Conservation (phyloP, 202 grass and related monocot genomes). For the Zizania palustris region DNA sequence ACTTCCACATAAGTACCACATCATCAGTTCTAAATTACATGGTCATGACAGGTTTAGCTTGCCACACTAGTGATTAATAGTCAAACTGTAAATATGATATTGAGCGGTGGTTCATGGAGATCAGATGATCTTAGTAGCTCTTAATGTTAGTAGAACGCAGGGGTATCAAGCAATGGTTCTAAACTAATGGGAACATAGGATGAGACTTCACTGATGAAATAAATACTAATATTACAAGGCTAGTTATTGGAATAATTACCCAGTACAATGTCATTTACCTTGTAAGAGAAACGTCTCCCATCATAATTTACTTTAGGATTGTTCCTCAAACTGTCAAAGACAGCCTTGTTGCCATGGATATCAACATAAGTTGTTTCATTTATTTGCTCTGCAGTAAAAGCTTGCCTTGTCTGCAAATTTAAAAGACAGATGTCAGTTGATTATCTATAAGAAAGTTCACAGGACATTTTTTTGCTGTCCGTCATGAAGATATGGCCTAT, state of each 20-base stretch:
- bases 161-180: not conserved
- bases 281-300: conserved; percentile 83
- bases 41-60: not conserved
- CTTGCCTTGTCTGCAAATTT: conserved; percentile 71
- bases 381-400: conserved; percentile 85
- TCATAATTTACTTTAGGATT: conserved; percentile 84
- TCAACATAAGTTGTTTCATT: conserved; percentile 89
- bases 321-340: conserved; percentile 80
- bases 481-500: not conserved
- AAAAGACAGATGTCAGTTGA: conserved; percentile 24
- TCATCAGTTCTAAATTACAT: not conserved
- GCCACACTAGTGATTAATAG: not conserved
- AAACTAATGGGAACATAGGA: conserved; percentile 4
- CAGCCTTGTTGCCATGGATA: conserved; percentile 71
- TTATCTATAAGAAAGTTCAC: conserved; percentile 10
- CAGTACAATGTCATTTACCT: conserved; percentile 55
- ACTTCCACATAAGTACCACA: conserved; percentile 17
- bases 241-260: not conserved
- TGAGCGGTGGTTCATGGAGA: not conserved
- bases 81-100: not conserved
- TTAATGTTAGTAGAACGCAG: not conserved
- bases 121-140: not conserved
- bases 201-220: not conserved
- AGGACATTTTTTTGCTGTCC: not conserved
- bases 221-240: not conserved